These are phyloP conservation scores for Phanerodontia chrysosporium DNA, from an alignment of 768 basidiomycete species.

Conservation along the genomic window DNA sequence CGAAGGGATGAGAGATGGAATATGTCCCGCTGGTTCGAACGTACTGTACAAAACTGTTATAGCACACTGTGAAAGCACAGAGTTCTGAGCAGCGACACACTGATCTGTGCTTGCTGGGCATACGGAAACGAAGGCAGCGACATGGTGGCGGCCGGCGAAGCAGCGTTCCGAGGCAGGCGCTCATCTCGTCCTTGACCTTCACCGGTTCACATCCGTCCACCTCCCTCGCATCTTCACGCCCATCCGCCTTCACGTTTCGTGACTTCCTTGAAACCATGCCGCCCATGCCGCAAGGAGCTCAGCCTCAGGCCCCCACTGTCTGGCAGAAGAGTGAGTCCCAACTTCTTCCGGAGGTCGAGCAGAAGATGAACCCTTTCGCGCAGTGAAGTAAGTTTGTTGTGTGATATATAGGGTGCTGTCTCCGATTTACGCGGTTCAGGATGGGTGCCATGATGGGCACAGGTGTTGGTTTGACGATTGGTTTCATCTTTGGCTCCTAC, in stretches of 20 bases:
- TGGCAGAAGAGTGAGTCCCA: conserved; percentile 70
- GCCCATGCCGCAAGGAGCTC: conserved; percentile 26
- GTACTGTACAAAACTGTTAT: conserved; percentile 43
- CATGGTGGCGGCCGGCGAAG: conserved; percentile 12
- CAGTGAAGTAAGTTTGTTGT: conserved; percentile 26
- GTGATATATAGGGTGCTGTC: background rate
- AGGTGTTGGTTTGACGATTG: conserved; percentile 93
- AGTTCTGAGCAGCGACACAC: conserved; percentile 41
- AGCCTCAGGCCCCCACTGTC: conserved; percentile 52
- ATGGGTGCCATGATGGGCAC: conserved; percentile 93
- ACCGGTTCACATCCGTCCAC: background rate
- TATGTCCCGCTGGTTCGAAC: conserved; percentile 80
- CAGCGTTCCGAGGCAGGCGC: background rate
- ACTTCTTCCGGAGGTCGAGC: conserved; percentile 6
- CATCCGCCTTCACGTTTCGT: background rate
- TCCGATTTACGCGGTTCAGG: conserved; percentile 34
- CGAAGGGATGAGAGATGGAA: conserved; percentile 71
- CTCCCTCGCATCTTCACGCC: background rate
- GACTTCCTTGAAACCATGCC: conserved; percentile 15
- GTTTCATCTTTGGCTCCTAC: conserved; percentile 94
- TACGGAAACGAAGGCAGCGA: conserved; percentile 49
- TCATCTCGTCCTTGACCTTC: background rate
- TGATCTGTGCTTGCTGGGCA: conserved; percentile 85
- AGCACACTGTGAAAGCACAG: background rate
- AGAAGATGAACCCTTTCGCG: background rate